phyloP scores from a whole-genome alignment of 129 eudicot species.

The Chrysanthemum makinoi region DNA sequence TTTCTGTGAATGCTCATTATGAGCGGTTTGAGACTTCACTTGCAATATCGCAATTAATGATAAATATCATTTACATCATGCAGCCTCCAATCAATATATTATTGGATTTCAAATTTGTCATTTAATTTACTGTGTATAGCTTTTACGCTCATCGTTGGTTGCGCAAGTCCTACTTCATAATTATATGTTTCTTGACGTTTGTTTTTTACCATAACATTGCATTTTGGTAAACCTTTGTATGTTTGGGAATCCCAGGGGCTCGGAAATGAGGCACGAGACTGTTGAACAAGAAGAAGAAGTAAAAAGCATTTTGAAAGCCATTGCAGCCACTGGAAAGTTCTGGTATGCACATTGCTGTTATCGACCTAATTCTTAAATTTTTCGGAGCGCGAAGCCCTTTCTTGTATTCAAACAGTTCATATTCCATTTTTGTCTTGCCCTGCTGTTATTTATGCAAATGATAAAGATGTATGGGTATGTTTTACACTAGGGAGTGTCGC shows the following conservation, averaged over 20 bases:
- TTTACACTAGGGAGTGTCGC: no score
- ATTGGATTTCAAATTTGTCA: constrained; percentile 1
- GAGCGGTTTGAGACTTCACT: not conserved
- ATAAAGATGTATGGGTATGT: no score
- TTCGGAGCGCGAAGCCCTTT: no score
- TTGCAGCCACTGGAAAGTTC: constrained; percentile 82
- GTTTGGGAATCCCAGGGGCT: constrained; percentile 31
- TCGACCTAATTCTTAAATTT: not conserved
- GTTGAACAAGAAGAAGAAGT: constrained; percentile 61
- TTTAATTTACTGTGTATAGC: not conserved
- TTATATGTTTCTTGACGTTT: not conserved
- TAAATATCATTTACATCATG: constrained; percentile 2
- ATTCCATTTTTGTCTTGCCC: no score
- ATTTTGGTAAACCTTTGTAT: not conserved
- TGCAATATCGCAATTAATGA: not conserved
- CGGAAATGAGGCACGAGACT: constrained; percentile 41
- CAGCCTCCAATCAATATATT: constrained; percentile 5
- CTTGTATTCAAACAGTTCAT: no score
- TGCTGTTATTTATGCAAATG: no score
- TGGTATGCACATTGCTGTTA: constrained; percentile 47
- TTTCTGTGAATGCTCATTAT: not conserved
- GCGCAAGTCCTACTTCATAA: not conserved
- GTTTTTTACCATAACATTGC: not conserved
- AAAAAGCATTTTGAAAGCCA: constrained; percentile 47
- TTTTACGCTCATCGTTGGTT: constrained; percentile 1